Evolutionary conservation across 2,329 filamentous ascomycete species (phyloP), one percentile per base, ranked within the genome.

Genomic region (Ophiostoma sp.): DNA sequence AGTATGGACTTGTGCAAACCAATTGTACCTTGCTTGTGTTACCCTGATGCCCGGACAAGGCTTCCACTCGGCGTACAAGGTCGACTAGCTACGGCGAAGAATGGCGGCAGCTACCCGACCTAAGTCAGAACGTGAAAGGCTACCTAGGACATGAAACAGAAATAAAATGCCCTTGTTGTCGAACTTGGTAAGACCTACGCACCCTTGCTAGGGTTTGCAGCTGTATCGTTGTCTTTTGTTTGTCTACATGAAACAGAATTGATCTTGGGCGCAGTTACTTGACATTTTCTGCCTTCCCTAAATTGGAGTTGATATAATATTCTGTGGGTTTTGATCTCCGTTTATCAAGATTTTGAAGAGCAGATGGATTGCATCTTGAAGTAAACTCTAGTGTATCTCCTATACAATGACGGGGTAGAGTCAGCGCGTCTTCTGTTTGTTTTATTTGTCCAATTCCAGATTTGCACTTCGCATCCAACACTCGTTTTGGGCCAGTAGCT

Each of bases 41-140:
- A 48, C 36, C 2, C 2, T 8, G 31, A 48, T 25, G 57, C 28
- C 63, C 55, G 50, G 42, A 33, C 50, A 33, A 33, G 45, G 61
- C 63, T 61, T 71, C 3, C 19, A 33, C 50, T n/a, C 36, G 64
- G 17, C 15, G 33, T 66, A 72, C 69, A 69, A 42, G 12, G 33
- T 15, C 59, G 31, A 50, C 11, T 50, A 36, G 48, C 36, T 45
- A 61, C 15, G 22, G 36, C 8, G 25, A 66, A 52, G 52, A 70
- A 22, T 19, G 15, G 48, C 28, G 11, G 73, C 63, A 69, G 72
- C 52, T 72, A 74, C 17, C 73, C 73, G 64, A 66, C n/a, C 42
- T 22, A 36, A 57, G n/a, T 72, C 57, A 66, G 66, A 66, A 59
- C 61, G 48, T 31, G 15, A 64, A 39, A 55, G 31, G 22, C 50